These are phyloP conservation scores for Fragaria ananassa DNA, from an alignment of 306 rosid genomes.

Conservation along the genomic window DNA sequence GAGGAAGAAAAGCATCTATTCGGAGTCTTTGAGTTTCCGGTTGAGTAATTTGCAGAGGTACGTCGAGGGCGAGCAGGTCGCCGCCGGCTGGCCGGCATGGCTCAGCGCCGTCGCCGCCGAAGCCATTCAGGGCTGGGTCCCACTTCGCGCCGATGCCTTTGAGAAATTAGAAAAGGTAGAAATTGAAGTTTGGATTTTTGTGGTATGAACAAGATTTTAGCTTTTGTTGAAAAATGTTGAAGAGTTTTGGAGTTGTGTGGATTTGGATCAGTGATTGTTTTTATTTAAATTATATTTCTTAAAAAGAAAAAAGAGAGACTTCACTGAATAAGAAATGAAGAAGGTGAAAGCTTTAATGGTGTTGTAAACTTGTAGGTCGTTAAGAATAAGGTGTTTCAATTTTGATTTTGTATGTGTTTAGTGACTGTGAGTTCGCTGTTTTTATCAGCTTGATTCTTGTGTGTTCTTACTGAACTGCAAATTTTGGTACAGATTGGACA, in stretches of 20 bases:
- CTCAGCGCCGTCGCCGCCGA: slow-evolving; percentile 89
- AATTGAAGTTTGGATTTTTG: not conserved
- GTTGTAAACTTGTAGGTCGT: not conserved
- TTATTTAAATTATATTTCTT: not conserved
- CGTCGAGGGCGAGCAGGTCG: slow-evolving; percentile 81
- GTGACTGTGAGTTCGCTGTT: slow-evolving; percentile 4
- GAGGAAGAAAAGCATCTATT: not conserved
- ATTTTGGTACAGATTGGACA: slow-evolving; percentile 73
- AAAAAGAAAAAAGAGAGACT: not conserved
- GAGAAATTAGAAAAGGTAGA: slow-evolving; percentile 90
- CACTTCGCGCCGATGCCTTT: slow-evolving; percentile 75
- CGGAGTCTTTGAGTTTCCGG: slow-evolving; percentile 75
- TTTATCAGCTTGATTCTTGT: slow-evolving; percentile 14
- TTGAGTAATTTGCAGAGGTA: slow-evolving; percentile 74
- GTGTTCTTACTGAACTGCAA: slow-evolving; percentile 7
- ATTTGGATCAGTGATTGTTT: not conserved
- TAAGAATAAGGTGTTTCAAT: not conserved
- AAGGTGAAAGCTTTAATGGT: not conserved
- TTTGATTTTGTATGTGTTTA: not conserved
- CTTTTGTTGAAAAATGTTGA: not conserved
- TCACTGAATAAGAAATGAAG: not conserved
- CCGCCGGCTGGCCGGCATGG: slow-evolving; percentile 99
- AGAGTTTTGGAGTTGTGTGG: no score
- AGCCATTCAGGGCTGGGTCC: slow-evolving; percentile 98
- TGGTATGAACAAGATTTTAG: not conserved